Evolutionary conservation across 257 asterid genomes (phyloP), one percentile per base, ranked within the genome.

Genomic region (Voacanga thouarsii): DNA sequence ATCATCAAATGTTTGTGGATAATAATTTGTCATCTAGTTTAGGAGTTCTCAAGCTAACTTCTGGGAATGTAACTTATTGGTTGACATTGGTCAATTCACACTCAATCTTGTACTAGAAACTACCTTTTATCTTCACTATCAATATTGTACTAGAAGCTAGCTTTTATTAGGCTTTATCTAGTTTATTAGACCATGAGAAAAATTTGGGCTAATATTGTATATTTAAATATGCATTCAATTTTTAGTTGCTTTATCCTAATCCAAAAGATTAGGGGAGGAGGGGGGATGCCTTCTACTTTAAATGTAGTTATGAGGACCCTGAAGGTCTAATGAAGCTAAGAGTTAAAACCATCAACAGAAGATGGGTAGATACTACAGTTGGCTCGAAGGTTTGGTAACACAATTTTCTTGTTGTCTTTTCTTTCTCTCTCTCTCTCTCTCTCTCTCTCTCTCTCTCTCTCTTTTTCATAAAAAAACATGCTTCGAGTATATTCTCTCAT

Each of bases 271-370:
- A 61, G 49, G 71, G 3, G n/a, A n/a, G n/a, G 30, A 59, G 12
- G 26, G n/a, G n/a, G n/a, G n/a, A n/a, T 41, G 12, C 21, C 3
- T 79, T 24, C 72, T 55, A 76, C 45, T 76, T 59, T 70, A 83
- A 72, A 67, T 86, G 89, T 91, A 96, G 99, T 87, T 93, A 91
- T 81, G 96, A 86, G 87, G 91, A 92, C 83, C 80, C 90, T 79
- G 97, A 93, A 28, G 98, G 97, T 50, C 93, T 88, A 83, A 87
- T 79, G 82, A 89, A 92, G 80, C 86, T 90, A 68, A 88, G 97
- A 83, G 98, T 90, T 76, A 96, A 98, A 75, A 96, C 99, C 45
- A 83, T 96, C 77, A 88, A 86, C 56, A 86, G 97, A 78, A 86
- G 91, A 85, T 96, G 99, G 99, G 97, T 86, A 43, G 97, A 92